Evolutionary conservation across 805 yeast genomes (phyloP).

Genomic region (Myxozyma vanderwaltii): DNA sequence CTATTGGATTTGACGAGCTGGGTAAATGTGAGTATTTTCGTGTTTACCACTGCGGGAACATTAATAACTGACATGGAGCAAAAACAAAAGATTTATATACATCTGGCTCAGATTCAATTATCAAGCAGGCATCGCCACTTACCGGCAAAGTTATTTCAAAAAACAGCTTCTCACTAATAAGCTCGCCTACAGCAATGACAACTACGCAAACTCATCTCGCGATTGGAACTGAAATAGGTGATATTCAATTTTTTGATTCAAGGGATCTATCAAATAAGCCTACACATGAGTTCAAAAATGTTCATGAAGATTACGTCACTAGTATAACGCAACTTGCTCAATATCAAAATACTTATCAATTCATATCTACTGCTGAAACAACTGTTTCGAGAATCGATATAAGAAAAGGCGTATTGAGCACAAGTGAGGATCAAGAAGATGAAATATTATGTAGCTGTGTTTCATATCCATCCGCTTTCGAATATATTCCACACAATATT

Average conservation of each 20-base stretch:
- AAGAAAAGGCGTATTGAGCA: slow-evolving; percentile 64
- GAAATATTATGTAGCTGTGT: slow-evolving; percentile 78
- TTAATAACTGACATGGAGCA: background rate
- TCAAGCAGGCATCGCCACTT: slow-evolving; percentile 70
- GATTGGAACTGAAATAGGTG: slow-evolving; percentile 69
- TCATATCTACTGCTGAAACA: slow-evolving; percentile 78
- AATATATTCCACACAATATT: slow-evolving; percentile 19
- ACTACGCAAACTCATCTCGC: slow-evolving; percentile 42
- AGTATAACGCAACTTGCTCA: slow-evolving; percentile 66
- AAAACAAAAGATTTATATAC: slow-evolving; percentile 51
- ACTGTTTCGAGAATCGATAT: slow-evolving; percentile 77
- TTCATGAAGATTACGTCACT: slow-evolving; percentile 71
- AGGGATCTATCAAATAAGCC: slow-evolving; percentile 48
- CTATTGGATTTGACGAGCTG: slow-evolving; percentile 61
- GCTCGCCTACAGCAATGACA: slow-evolving; percentile 38
- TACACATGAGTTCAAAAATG: slow-evolving; percentile 52
- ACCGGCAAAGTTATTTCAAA: slow-evolving; percentile 78
- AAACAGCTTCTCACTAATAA: slow-evolving; percentile 31
- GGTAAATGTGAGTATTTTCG: slow-evolving; percentile 51
- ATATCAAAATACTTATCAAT: slow-evolving; percentile 74
- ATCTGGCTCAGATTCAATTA: slow-evolving; percentile 75
- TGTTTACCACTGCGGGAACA: too few species aligned
- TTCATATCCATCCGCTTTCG: slow-evolving; percentile 39
- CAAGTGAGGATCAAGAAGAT: slow-evolving; percentile 90
- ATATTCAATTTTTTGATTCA: slow-evolving; percentile 63